Evolutionary conservation across 2,329 filamentous ascomycete genomes (phyloP), one percentile per base, ranked within the genome.

Genomic region (Fusarium sp.): DNA sequence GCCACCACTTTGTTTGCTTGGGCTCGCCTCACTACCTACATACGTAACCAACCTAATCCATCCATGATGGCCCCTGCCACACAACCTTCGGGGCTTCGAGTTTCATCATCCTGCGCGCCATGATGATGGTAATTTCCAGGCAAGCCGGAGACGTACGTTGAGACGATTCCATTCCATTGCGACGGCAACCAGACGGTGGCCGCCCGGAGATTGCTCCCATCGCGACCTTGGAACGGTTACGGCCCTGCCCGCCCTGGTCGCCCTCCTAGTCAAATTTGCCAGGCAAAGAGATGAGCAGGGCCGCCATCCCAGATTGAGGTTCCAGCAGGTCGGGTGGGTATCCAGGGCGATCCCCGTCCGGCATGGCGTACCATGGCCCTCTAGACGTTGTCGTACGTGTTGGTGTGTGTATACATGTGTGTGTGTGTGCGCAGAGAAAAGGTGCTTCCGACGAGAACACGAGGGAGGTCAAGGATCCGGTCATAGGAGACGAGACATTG

Each of bases 71-170:
- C 73, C 68, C 64, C 71, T 73, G 65, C 66, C 56, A 66, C 63
- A 63, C 65, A 64, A 61, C 67, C 61, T 65, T 70, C 65, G 63
- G 59, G 69, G 69, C 72, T 38, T 73, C 63, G 60, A 65, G 76
- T 74, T 74, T 76, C 72, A 78, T 69, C 68, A 69, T 74, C 71
- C 72, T 72, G 65, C 67, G 68, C 66, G 65, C 75, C 71, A 74
- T 69, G 63, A 70, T 60, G 58, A 70, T 71, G 60, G 56, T 70
- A 78, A 79, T 78, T 78, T 78, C 76, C 73, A 77, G 59, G 65
- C 65, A 71, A 65, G 63, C 74, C 59, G 66, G 59, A 38, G 33
- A 37, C 58, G 60, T 45, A 65, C 32, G 58, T 63, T 60, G 59
- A 74, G 62, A 66, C 66, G 59, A 73, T 76, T 69, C 66, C 37